Conservation (phyloP, 768 basidiomycete species). For the Termitomyces bulborhizus region DNA sequence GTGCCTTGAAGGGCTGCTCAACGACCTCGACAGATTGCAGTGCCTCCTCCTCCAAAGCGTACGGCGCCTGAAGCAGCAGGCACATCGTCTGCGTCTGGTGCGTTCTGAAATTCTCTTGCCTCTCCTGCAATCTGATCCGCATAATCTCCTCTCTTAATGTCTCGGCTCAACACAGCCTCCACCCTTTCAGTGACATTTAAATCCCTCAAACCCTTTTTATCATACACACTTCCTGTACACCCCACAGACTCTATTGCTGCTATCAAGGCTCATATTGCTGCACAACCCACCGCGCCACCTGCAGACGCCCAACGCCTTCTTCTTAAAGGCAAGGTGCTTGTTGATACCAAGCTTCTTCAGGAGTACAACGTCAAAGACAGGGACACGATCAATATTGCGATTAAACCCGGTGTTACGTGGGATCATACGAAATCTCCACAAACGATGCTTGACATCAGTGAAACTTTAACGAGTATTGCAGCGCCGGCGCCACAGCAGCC, state of each 20-base stretch:
- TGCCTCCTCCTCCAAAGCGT: slow-evolving; percentile 40
- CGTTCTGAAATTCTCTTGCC: slow-evolving; percentile 2
- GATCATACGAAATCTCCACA: slow-evolving; percentile 38
- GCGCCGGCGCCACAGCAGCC: slow-evolving; percentile 22
- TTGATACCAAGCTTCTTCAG: slow-evolving; percentile 81
- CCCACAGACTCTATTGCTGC: slow-evolving; percentile 78
- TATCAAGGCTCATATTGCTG: slow-evolving; percentile 73
- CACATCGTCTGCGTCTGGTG: slow-evolving; percentile 26
- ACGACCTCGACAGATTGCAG: slow-evolving; percentile 6
- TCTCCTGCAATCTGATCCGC: slow-evolving; percentile 4
- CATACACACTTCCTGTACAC: slow-evolving; percentile 66
- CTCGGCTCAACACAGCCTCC: slow-evolving; percentile 27
- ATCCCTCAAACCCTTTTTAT: slow-evolving; percentile 80
- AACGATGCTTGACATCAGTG: slow-evolving; percentile 11
- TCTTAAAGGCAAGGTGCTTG: slow-evolving; percentile 91
- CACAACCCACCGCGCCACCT: slow-evolving; percentile 64
- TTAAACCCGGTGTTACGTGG: slow-evolving; percentile 73
- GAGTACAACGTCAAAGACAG: slow-evolving; percentile 85
- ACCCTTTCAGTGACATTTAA: slow-evolving; percentile 74
- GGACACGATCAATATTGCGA: slow-evolving; percentile 78
- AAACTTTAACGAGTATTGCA: not conserved
- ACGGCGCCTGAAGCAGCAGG: slow-evolving; percentile 24
- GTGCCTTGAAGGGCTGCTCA: slow-evolving; percentile 3
- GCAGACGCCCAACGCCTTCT: slow-evolving; percentile 80
- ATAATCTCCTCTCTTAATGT: slow-evolving; percentile 1